Evolutionary conservation across 352 stramenopile genomes (phyloP).

Genomic region (Thalassiosira mediterranea): DNA sequence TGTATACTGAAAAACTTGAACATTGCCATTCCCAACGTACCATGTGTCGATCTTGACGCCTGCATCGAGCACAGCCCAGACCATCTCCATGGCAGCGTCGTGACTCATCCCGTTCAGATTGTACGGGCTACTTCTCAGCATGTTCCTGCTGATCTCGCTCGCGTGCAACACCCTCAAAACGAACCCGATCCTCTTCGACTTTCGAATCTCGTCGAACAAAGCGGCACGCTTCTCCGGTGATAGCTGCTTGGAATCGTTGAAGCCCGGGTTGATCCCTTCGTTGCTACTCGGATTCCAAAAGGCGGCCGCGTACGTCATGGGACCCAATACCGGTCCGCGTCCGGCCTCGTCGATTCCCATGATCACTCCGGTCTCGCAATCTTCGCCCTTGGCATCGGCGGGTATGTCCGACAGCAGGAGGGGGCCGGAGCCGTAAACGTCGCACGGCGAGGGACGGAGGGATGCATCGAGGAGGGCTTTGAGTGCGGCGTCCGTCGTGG

Average conservation of each 20-base stretch:
- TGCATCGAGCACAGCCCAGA: conserved; percentile 88
- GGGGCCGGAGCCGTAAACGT: conserved; percentile 65
- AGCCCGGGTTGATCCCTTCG: conserved; percentile 88
- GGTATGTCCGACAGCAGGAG: conserved; percentile 76
- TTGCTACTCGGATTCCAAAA: conserved; percentile 87
- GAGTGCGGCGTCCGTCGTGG: conserved; percentile 35
- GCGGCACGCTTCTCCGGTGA: conserved; percentile 86
- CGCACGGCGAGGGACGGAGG: conserved; percentile 41
- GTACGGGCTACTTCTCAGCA: conserved; percentile 87
- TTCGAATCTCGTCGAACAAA: conserved; percentile 87
- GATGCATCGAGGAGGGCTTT: conserved; percentile 26
- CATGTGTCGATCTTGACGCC: conserved; percentile 83
- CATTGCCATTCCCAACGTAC: too few species aligned
- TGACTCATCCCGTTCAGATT: conserved; percentile 94
- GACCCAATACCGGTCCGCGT: conserved; percentile 91
- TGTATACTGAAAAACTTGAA: too few species aligned
- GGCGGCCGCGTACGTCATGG: conserved; percentile 93
- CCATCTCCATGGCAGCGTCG: conserved; percentile 91
- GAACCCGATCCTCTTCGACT: conserved; percentile 83
- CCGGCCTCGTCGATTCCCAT: conserved; percentile 96
- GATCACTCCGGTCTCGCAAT: conserved; percentile 43
- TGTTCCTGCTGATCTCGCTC: conserved; percentile 93
- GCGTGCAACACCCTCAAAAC: conserved; percentile 90
- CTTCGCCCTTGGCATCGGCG: conserved; percentile 20
- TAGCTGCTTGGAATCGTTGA: conserved; percentile 95